Percentiles rank a stretch among this genome's conserved stretches.
Evolutionary conservation across 257 asterid species (phyloP).

Genomic region (Nicotiana attenuata): DNA sequence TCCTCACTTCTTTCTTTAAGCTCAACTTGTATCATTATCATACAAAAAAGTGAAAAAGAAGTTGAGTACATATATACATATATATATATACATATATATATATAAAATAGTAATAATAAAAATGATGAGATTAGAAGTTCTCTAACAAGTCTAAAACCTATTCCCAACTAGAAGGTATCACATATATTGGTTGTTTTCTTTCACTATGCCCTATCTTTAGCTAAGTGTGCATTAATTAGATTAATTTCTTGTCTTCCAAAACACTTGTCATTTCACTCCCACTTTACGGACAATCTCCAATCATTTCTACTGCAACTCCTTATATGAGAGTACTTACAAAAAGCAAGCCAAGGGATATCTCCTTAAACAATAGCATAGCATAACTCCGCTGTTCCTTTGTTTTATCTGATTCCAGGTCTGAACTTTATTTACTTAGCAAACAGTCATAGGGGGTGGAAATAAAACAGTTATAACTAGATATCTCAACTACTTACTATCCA

Average conservation of each 20-base stretch:
- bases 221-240: background rate
- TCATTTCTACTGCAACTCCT: background rate
- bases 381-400: background rate
- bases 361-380: background rate
- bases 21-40: no score
- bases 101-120: no score
- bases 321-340: background rate
- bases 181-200: no score
- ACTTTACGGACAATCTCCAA: background rate
- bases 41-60: no score
- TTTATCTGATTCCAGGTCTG: slow-evolving; percentile 1
- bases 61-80: no score
- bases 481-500: slow-evolving; percentile 63
- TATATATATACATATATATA: no score
- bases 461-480: background rate
- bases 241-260: background rate
- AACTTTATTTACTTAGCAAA: slow-evolving; percentile 1
- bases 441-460: background rate
- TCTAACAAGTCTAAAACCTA: no score
- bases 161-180: no score
- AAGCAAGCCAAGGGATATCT: background rate
- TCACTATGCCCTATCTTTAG: no score
- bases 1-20: no score
- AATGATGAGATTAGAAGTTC: no score
- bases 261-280: background rate